phyloP scores from a whole-genome alignment of 768 basidiomycete genomes.

The Rubroboletus pulcherrimus region DNA sequence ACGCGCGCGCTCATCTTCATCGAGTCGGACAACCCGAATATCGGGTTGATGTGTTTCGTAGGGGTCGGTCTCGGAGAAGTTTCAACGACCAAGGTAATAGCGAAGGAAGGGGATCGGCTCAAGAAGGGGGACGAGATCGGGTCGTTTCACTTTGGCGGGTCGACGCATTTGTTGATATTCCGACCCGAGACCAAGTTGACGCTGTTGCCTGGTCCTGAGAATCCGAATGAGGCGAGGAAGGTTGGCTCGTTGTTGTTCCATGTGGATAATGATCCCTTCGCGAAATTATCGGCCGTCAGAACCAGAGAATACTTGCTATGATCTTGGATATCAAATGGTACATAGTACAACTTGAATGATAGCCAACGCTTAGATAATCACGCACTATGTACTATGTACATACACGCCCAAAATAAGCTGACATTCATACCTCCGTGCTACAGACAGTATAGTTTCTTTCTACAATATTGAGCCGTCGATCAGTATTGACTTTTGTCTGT shows the following conservation, averaged over 20 bases:
- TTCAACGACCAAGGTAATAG: constrained; percentile 53
- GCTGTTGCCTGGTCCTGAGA: constrained; percentile 11
- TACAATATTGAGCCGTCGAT: too few relatives aligned
- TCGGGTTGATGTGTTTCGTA: constrained; percentile 58
- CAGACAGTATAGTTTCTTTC: too few relatives aligned
- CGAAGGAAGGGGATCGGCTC: constrained; percentile 42
- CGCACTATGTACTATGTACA: too few relatives aligned
- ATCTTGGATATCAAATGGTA: too few relatives aligned
- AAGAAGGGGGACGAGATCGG: constrained; percentile 56
- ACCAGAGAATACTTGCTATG: too few relatives aligned
- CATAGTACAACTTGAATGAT: too few relatives aligned
- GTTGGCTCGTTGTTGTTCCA: constrained; percentile 20
- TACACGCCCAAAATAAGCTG: too few relatives aligned
- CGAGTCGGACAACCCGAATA: constrained; percentile 47
- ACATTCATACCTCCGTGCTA: too few relatives aligned
- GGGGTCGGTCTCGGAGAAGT: constrained; percentile 61
- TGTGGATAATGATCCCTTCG: constrained; percentile 4
- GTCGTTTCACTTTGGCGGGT: constrained; percentile 64
- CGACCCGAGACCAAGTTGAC: constrained; percentile 26
- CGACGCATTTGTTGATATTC: constrained; percentile 48
- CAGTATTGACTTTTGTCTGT: too few relatives aligned
- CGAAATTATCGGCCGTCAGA: too few relatives aligned
- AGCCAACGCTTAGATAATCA: too few relatives aligned
- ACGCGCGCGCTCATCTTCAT: constrained; percentile 58
- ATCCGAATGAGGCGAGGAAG: constrained; percentile 5